These are phyloP conservation scores for Suhomyces maxii DNA, from an alignment of 1,139 yeast genomes.

Conservation along the genomic window DNA sequence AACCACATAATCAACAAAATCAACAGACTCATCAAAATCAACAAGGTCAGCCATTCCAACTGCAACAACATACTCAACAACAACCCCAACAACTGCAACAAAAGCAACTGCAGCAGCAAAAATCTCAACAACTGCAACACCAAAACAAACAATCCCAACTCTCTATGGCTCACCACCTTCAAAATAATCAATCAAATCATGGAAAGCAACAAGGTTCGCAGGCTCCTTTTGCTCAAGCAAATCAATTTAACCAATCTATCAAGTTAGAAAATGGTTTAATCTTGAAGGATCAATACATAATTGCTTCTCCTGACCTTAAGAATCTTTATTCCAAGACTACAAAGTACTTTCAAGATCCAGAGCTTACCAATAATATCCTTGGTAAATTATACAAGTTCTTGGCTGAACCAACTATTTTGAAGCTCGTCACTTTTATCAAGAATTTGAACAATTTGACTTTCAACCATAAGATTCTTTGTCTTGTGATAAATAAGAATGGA, in stretches of 20 bases:
- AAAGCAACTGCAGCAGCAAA: slow-evolving; percentile 10
- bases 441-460: slow-evolving; percentile 45
- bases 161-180: slow-evolving; percentile 11
- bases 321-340: slow-evolving; percentile 42
- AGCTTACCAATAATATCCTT: slow-evolving; percentile 34
- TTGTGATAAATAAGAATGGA: slow-evolving; percentile 58
- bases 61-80: slow-evolving; percentile 6
- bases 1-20: slow-evolving; percentile 3
- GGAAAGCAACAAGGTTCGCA: slow-evolving; percentile 2
- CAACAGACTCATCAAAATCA: slow-evolving; percentile 1
- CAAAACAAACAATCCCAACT: slow-evolving; percentile 8
- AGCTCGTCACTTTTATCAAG: slow-evolving; percentile 41
- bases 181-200: slow-evolving; percentile 3
- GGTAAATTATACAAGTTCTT: slow-evolving; percentile 35
- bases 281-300: slow-evolving; percentile 50
- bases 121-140: slow-evolving; percentile 8
- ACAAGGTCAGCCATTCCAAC: slow-evolving; percentile 8
- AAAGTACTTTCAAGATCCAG: slow-evolving; percentile 48
- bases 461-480: slow-evolving; percentile 44
- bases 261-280: slow-evolving; percentile 59
- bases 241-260: slow-evolving; percentile 17
- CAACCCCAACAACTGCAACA: slow-evolving; percentile 5
- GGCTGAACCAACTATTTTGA: slow-evolving; percentile 30
- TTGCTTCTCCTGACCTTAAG: slow-evolving; percentile 54
- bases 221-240: slow-evolving; percentile 1